phyloP scores from a whole-genome alignment of 140 eudicot genomes.

The Stevia rebaudiana region DNA sequence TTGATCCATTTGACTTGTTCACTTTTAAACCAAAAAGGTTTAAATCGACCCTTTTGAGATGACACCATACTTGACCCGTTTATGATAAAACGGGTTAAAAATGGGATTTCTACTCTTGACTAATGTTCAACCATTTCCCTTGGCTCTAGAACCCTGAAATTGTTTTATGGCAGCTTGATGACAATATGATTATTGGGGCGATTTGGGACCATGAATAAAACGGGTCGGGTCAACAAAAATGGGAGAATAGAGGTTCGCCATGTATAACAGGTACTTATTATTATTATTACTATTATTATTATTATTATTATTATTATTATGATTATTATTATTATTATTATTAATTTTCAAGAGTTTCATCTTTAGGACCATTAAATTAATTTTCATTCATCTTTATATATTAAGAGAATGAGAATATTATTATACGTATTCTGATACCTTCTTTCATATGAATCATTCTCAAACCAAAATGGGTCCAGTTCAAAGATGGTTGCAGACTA shows the following conservation, averaged over 20 bases:
- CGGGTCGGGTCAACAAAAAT: not conserved
- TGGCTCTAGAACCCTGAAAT: not conserved
- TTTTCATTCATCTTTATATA: not conserved
- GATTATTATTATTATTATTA: constrained; percentile 10
- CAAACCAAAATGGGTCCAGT: not conserved
- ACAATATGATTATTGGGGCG: not conserved
- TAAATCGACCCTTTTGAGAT: not conserved
- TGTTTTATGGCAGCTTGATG: constrained; percentile 17
- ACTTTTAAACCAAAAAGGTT: not conserved
- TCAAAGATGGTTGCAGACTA: not conserved
- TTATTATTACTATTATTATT: constrained; percentile 4
- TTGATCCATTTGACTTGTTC: not conserved
- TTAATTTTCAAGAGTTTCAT: not conserved
- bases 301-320: not conserved
- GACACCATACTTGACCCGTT: not conserved
- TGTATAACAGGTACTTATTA: constrained; percentile 5
- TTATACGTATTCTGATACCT: constrained; percentile 2
- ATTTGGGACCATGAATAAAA: constrained; percentile 7
- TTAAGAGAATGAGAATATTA: constrained; percentile 10
- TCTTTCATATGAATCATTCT: not conserved
- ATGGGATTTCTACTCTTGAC: not conserved
- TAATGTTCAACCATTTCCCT: constrained; percentile 5
- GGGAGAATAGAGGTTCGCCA: constrained; percentile 10
- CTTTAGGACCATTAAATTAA: not conserved
- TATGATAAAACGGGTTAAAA: not conserved